Evolutionary conservation across 257 asterid genomes (phyloP).

Genomic region (Przewalskia tangutica): DNA sequence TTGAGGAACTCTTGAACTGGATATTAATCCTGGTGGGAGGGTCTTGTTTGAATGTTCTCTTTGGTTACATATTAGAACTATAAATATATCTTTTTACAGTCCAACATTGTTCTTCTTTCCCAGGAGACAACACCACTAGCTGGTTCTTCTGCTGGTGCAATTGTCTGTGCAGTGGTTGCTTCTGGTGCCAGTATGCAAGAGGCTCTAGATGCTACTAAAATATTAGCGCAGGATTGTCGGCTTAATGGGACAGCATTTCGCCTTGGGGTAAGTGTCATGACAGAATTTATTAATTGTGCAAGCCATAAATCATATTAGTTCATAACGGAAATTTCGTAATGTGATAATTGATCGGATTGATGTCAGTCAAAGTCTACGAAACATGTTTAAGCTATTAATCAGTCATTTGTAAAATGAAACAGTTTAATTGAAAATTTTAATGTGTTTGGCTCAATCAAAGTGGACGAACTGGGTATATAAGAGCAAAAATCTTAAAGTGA

Average conservation of each 20-base stretch:
- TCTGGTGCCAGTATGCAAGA: conserved; percentile 89
- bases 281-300: background rate
- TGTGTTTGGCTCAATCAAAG: background rate
- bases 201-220: conserved; percentile 73
- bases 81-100: background rate
- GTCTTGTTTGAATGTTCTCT: background rate
- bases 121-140: conserved; percentile 94
- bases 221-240: conserved; percentile 85
- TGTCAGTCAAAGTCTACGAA: background rate
- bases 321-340: background rate
- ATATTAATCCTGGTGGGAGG: background rate
- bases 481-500: background rate
- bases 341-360: background rate
- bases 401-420: background rate
- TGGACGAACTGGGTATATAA: background rate
- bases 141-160: conserved; percentile 99
- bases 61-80: background rate
- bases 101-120: background rate
- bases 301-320: background rate
- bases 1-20: background rate
- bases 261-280: conserved; percentile 57
- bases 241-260: conserved; percentile 94
- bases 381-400: background rate
- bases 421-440: background rate
- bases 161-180: conserved; percentile 87